Percentiles rank a stretch among this genome's conserved stretches.
Conservation (phyloP, 495 filamentous ascomycete genomes). For the Beverwykella pulmonaria region DNA sequence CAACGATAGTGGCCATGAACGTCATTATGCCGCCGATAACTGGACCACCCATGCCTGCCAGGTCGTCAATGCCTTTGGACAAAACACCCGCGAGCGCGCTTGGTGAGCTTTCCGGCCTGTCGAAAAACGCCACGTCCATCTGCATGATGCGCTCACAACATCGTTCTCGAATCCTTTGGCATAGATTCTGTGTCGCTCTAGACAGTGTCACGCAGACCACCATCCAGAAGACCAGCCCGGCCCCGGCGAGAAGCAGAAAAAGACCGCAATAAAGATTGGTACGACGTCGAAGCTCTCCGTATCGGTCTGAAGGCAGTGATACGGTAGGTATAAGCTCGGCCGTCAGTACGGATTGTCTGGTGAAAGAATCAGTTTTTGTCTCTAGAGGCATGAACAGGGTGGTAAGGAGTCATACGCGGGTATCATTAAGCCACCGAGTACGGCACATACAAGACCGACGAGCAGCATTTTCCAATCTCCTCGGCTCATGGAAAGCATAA, state of each 20-base stretch:
- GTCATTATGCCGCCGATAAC: conserved; percentile 79
- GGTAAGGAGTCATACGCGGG: background rate
- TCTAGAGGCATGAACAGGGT: background rate
- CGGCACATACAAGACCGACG: background rate
- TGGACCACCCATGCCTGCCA: conserved; percentile 76
- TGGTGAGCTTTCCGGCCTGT: conserved; percentile 76
- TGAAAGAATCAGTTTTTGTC: background rate
- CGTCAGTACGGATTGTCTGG: conserved; percentile 1
- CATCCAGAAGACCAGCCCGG: conserved; percentile 69
- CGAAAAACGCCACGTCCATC: conserved; percentile 88
- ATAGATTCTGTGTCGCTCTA: conserved; percentile 52
- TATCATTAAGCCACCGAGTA: background rate
- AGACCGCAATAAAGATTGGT: conserved; percentile 84
- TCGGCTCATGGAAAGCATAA: background rate
- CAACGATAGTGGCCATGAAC: conserved; percentile 71
- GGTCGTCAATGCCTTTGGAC: conserved; percentile 78
- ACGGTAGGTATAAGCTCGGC: conserved; percentile 1
- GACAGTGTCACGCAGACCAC: conserved; percentile 72
- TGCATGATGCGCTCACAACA: conserved; percentile 84
- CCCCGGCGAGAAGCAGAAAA: conserved; percentile 86
- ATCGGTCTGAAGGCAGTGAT: background rate
- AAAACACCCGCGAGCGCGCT: conserved; percentile 82
- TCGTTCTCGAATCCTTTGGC: conserved; percentile 64
- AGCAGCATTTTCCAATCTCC: background rate
- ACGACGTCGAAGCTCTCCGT: background rate